Conservation (phyloP, 2,329 filamentous ascomycete genomes). For the Ophiostoma australiae region DNA sequence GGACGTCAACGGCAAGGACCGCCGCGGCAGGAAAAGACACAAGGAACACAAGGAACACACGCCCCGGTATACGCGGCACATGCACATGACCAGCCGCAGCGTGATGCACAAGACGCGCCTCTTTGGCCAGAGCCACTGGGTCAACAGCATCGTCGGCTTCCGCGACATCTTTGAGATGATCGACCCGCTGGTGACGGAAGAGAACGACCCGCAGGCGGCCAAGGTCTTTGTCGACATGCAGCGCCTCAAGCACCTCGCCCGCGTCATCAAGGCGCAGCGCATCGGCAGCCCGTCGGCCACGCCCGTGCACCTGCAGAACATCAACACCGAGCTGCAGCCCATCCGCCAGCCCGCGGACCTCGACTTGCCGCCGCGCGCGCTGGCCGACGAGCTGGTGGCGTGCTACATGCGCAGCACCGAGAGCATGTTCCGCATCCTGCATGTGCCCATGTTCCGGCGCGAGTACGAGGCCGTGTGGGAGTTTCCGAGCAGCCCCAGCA, state of each 20-base stretch:
- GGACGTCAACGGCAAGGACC: not conserved
- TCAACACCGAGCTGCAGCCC: not conserved
- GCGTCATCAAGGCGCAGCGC: conserved; percentile 1
- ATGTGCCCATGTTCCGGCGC: conserved; percentile 52
- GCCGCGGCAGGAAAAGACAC: not conserved
- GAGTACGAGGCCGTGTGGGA: conserved; percentile 50
- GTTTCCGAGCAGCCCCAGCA: conserved; percentile 33
- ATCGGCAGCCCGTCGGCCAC: not conserved
- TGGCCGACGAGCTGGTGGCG: conserved; percentile 49
- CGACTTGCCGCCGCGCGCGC: conserved; percentile 33
- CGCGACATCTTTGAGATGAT: conserved; percentile 23
- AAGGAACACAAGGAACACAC: not conserved
- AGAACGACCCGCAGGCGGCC: conserved; percentile 33
- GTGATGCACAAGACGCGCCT: conserved; percentile 46
- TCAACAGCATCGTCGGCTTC: conserved; percentile 33
- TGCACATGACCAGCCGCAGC: conserved; percentile 23
- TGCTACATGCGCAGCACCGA: conserved; percentile 53
- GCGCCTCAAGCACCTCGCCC: not conserved
- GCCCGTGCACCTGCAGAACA: not conserved
- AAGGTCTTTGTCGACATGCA: not conserved
- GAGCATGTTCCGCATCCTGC: conserved; percentile 52
- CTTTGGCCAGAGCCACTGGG: conserved; percentile 56
- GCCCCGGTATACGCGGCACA: not conserved
- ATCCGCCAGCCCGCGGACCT: conserved; percentile 35
- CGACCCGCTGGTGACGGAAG: conserved; percentile 32